Evolutionary conservation across 192 early-diverging fungal genomes (phyloP).

Genomic region (Entomortierella beljakovae): DNA sequence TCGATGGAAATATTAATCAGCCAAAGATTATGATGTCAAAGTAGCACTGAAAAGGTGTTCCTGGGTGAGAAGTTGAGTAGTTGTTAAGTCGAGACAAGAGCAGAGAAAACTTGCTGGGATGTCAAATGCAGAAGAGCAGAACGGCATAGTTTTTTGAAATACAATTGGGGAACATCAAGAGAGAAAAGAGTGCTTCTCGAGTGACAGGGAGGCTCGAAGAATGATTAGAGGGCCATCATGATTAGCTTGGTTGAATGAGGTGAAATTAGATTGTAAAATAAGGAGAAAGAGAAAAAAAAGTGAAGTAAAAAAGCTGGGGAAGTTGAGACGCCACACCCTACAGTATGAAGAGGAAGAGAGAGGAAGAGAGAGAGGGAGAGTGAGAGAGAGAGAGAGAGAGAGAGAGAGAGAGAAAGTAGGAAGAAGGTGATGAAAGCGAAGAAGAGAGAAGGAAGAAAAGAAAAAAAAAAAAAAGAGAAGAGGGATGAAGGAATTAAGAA

Average conservation of each 20-base stretch:
- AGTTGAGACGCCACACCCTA: too few species aligned
- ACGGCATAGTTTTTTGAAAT: slow-evolving; percentile 44
- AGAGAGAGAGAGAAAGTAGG: slow-evolving; percentile 1
- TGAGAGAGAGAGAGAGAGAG: slow-evolving; percentile 1
- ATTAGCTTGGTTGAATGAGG: not conserved
- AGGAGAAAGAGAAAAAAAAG: not conserved
- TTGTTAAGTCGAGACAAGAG: slow-evolving; percentile 22
- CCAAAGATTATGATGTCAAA: not conserved
- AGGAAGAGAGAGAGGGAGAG: slow-evolving; percentile 5
- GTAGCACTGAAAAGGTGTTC: slow-evolving; percentile 12
- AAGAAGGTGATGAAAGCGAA: not conserved
- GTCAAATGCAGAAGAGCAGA: slow-evolving; percentile 5
- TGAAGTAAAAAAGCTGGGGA: too few species aligned
- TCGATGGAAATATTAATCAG: not conserved
- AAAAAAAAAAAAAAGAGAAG: not conserved
- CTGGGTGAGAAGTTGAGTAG: slow-evolving; percentile 10
- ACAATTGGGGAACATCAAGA: slow-evolving; percentile 16
- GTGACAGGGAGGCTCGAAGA: slow-evolving; percentile 1
- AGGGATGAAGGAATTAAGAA: not conserved
- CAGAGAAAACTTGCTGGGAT: slow-evolving; percentile 32
- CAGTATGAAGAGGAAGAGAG: slow-evolving; percentile 2
- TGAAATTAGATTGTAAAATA: not conserved
- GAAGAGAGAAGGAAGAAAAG: not conserved
- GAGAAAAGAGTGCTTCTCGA: slow-evolving; percentile 17
- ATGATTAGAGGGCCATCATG: slow-evolving; percentile 9